Evolutionary conservation across 2,329 filamentous ascomycete genomes (phyloP).

Genomic region (Paecilomyces formosus): DNA sequence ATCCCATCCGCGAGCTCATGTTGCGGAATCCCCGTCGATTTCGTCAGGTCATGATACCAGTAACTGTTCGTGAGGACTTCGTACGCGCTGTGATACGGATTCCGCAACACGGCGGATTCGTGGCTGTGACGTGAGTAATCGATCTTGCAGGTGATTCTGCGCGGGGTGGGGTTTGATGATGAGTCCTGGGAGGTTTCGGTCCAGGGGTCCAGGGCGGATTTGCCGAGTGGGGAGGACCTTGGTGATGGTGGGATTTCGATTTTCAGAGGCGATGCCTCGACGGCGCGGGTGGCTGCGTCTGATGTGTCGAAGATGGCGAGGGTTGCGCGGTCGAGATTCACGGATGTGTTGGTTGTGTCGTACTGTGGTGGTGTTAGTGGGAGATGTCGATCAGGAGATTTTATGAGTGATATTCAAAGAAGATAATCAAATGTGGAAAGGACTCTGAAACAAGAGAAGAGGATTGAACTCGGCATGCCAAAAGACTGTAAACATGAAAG

Average conservation of each 20-base stretch:
- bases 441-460: not conserved
- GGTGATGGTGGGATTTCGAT: conserved; percentile 11
- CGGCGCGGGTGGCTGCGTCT: conserved; percentile 25
- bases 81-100: conserved; percentile 24
- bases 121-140: conserved; percentile 22
- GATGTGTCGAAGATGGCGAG: conserved; percentile 29
- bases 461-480: too few relatives aligned
- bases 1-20: conserved; percentile 24
- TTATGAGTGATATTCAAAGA: not conserved
- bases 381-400: not conserved
- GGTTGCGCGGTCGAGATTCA: conserved; percentile 13
- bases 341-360: conserved; percentile 18
- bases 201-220: not conserved
- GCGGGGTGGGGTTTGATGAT: not conserved
- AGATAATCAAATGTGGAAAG: not conserved
- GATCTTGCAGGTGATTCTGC: conserved; percentile 18
- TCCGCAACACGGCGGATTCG: conserved; percentile 17
- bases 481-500: too few relatives aligned
- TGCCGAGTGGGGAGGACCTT: not conserved
- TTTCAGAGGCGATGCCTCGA: conserved; percentile 23
- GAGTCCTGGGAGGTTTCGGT: not conserved
- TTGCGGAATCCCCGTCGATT: conserved; percentile 17
- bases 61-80: conserved; percentile 12
- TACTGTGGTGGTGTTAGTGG: conserved; percentile 15
- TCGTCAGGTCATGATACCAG: conserved; percentile 22